Evolutionary conservation across 768 basidiomycete species (phyloP).

Genomic region (Pisolithus orientalis): DNA sequence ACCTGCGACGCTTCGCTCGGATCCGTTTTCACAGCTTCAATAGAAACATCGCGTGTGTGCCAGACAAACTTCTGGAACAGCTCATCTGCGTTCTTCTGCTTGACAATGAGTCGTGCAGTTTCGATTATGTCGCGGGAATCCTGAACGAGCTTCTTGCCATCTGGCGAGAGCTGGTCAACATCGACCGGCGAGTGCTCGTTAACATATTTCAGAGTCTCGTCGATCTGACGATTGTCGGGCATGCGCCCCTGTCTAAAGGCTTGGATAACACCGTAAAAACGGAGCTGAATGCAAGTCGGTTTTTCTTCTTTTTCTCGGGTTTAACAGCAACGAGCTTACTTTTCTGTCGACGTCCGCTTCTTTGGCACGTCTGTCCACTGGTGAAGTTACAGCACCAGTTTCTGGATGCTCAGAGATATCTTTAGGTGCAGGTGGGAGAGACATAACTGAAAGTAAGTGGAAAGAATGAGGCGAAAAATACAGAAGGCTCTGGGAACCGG

Average conservation of each 20-base stretch:
- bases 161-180: slow-evolving; percentile 59
- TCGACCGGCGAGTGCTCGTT: slow-evolving; percentile 55
- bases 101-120: slow-evolving; percentile 62
- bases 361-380: slow-evolving; percentile 53
- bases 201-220: slow-evolving; percentile 63
- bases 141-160: slow-evolving; percentile 69
- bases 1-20: slow-evolving; percentile 38
- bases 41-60: slow-evolving; percentile 54
- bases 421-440: slow-evolving; percentile 55
- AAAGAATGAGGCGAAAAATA: not conserved
- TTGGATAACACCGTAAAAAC: slow-evolving; percentile 73
- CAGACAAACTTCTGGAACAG: slow-evolving; percentile 88
- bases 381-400: slow-evolving; percentile 56
- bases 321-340: slow-evolving; percentile 21
- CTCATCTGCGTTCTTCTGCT: slow-evolving; percentile 85
- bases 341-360: slow-evolving; percentile 81
- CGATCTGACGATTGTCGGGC: slow-evolving; percentile 78
- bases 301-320: not conserved
- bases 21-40: slow-evolving; percentile 35
- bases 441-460: slow-evolving; percentile 37
- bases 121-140: slow-evolving; percentile 78
- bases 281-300: slow-evolving; percentile 37
- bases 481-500: not conserved
- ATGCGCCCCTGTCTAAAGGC: slow-evolving; percentile 76
- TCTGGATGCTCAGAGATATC: slow-evolving; percentile 56